Conservation (phyloP, 2,329 filamentous ascomycete species). For the Colletotrichum sojae region DNA sequence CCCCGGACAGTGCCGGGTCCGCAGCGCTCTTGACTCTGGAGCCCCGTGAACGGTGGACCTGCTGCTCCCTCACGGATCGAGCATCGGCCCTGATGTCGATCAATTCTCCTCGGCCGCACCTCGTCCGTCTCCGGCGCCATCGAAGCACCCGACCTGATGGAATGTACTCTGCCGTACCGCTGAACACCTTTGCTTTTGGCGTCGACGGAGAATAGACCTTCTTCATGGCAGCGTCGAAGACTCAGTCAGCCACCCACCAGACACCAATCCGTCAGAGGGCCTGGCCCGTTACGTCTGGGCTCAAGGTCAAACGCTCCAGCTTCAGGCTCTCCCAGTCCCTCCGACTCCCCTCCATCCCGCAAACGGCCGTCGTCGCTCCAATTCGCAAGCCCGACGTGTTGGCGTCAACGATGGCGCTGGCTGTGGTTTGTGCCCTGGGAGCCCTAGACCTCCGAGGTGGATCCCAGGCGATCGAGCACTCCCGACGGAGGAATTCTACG, state of each 20-base stretch:
- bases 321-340: slow-evolving; percentile 13
- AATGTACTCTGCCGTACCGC: too few relatives aligned
- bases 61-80: slow-evolving; percentile 26
- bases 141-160: neutral
- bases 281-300: slow-evolving; percentile 25
- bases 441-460: neutral
- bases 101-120: neutral
- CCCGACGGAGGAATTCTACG: neutral
- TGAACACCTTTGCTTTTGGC: slow-evolving; percentile 9
- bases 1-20: slow-evolving; percentile 16
- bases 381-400: neutral
- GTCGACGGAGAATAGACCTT: slow-evolving; percentile 6
- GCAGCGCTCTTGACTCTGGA: slow-evolving; percentile 1
- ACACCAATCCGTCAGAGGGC: slow-evolving; percentile 26
- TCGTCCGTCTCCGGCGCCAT: slow-evolving; percentile 28
- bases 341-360: slow-evolving; percentile 2
- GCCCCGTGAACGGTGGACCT: neutral
- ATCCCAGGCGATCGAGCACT: neutral
- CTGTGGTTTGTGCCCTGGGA: slow-evolving; percentile 4
- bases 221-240: slow-evolving; percentile 1
- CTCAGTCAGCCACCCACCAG: slow-evolving; percentile 5
- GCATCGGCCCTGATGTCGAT: slow-evolving; percentile 22
- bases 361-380: slow-evolving; percentile 28
- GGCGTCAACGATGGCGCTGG: slow-evolving; percentile 16
- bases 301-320: slow-evolving; percentile 22